Base-by-base conservation (phyloP, 2,329 filamentous ascomycete genomes). In the Dactylellina leptospora region DNA sequence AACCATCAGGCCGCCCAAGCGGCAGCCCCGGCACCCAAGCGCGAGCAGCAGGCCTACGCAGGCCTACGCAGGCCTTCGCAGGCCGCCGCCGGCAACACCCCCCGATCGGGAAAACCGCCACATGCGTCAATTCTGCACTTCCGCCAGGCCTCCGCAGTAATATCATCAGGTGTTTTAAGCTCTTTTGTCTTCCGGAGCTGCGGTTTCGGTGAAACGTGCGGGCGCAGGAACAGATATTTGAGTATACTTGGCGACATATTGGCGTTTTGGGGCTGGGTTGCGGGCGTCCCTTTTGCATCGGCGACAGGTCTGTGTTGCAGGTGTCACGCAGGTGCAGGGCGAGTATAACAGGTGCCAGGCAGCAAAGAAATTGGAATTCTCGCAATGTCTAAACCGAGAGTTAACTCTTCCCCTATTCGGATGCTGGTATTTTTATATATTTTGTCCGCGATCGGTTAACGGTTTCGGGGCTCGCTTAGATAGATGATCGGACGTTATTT, bases 221-320 rank as follows among this genome's bases (percentile, higher is more conserved):
- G 36, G 36, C n/a, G 38, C 36, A 30, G 40, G 22, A 45, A 23
- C 20, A 18, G 13, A 36, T 38, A 25, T 13, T 40, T 16, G 16
- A 16, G 22, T 45, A 44, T n/a, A 59, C 55, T 59, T 59, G 42
- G 55, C 55, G 16, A 48, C 22, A 25, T 42, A 59, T 59, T 56
- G 55, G 55, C 55, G 27, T 42, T 36, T 38, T 36, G 36, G 22
- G 58, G 58, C 58, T 44, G 58, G 36, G 36, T n/a, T 30, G 25
- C 28, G 4, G n/a, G 25, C 45, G 4, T 45, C 16, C 42, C 11
- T 16, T 20, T 4, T 56, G 42, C 42, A 33, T 61, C 58, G 58
- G 58, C 58, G 58, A 61, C n/a, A 36, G 22, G 8, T 42, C 13
- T 51, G 27, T 45, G 53, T 56, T 56, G 53, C 53, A 44, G 28